phyloP scores from a whole-genome alignment of 2,329 filamentous ascomycete genomes.

The Bipolaris gigantea region DNA sequence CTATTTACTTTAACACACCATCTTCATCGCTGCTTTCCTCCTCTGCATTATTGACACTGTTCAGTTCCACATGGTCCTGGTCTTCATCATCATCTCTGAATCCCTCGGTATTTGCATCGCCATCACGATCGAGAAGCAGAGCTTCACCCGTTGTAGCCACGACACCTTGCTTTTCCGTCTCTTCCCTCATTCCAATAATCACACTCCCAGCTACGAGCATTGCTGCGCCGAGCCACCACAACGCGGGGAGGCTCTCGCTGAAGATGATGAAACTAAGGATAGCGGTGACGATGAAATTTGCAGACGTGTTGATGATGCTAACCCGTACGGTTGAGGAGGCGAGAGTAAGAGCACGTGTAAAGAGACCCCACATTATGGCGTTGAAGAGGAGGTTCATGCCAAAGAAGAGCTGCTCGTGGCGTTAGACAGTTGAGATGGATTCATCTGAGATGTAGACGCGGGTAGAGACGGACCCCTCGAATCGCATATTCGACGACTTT shows the following conservation, averaged over 20 bases:
- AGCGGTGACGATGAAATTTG: constrained; percentile 80
- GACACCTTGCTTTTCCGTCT: constrained; percentile 44
- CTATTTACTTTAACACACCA: constrained; percentile 32
- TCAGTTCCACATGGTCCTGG: constrained; percentile 34
- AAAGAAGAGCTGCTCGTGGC: constrained; percentile 66
- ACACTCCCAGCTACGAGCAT: constrained; percentile 76
- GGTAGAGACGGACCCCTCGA: constrained; percentile 51
- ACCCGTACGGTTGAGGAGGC: constrained; percentile 78
- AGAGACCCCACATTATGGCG: constrained; percentile 81
- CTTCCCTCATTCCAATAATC: constrained; percentile 72
- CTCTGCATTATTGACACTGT: constrained; percentile 28
- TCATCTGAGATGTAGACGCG: not conserved
- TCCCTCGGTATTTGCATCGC: constrained; percentile 19
- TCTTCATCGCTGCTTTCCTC: constrained; percentile 35
- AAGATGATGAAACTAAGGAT: constrained; percentile 72
- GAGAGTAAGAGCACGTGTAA: constrained; percentile 74
- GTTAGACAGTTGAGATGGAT: constrained; percentile 3
- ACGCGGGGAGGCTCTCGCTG: constrained; percentile 67
- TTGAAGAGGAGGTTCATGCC: constrained; percentile 74
- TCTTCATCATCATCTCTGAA: constrained; percentile 43
- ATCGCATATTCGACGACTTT: constrained; percentile 55
- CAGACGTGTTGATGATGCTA: constrained; percentile 78
- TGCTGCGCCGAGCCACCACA: constrained; percentile 77
- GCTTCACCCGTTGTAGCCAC: constrained; percentile 30
- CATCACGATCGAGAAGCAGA: constrained; percentile 22